phyloP scores from a whole-genome alignment of 2,329 filamentous ascomycete genomes.

The Coniochaeta sp. region DNA sequence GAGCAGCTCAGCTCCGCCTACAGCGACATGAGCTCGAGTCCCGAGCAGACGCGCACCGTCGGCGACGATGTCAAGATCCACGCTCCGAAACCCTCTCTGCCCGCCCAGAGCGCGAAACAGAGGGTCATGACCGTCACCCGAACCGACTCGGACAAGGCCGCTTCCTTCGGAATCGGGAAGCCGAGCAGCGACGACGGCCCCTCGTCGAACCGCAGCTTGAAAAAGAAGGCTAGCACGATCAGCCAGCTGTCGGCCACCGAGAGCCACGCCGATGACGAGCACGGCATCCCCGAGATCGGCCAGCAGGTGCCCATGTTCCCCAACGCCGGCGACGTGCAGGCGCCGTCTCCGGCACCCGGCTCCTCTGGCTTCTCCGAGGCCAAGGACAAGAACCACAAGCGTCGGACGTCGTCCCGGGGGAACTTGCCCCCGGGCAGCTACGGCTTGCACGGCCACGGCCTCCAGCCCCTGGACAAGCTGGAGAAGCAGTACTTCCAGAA shows the following conservation, averaged over 20 bases:
- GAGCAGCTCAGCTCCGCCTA: slow-evolving; percentile 35
- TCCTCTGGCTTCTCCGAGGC: slow-evolving; percentile 26
- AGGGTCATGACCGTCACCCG: slow-evolving; percentile 78
- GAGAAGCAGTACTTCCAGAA: slow-evolving; percentile 91
- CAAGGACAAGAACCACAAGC: slow-evolving; percentile 49
- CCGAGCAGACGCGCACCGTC: slow-evolving; percentile 70
- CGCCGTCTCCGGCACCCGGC: slow-evolving; percentile 70
- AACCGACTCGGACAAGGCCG: slow-evolving; percentile 83
- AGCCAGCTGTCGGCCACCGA: slow-evolving; percentile 41
- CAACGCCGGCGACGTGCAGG: slow-evolving; percentile 90
- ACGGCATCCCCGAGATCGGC: slow-evolving; percentile 88
- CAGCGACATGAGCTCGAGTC: slow-evolving; percentile 36
- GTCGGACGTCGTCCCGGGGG: slow-evolving; percentile 66
- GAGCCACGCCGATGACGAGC: slow-evolving; percentile 59
- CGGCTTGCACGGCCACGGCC: slow-evolving; percentile 82
- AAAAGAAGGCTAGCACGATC: slow-evolving; percentile 53
- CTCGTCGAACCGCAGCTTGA: slow-evolving; percentile 41
- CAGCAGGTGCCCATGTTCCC: slow-evolving; percentile 90
- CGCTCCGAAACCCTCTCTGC: slow-evolving; percentile 81
- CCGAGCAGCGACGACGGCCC: slow-evolving; percentile 49
- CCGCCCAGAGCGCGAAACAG: slow-evolving; percentile 73
- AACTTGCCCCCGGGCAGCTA: slow-evolving; percentile 80
- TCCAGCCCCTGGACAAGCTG: slow-evolving; percentile 69
- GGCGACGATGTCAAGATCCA: slow-evolving; percentile 78
- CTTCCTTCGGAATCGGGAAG: slow-evolving; percentile 75